Percentiles rank a stretch among this genome's conserved stretches.
These are phyloP conservation scores for Talaromyces liani DNA, from an alignment of 495 filamentous ascomycete species.

Conservation along the genomic window DNA sequence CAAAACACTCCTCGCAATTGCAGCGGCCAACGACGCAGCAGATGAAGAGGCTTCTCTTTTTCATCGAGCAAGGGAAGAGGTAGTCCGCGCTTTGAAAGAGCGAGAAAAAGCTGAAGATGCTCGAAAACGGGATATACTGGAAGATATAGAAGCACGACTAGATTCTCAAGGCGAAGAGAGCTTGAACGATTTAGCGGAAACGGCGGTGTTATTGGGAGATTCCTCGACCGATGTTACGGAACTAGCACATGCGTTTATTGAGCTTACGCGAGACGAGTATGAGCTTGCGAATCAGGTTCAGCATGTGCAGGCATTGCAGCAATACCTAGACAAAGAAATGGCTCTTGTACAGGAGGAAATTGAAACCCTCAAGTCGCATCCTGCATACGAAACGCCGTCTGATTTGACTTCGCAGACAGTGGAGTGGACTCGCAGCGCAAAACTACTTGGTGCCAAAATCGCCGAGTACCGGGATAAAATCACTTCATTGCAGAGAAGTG, in stretches of 20 bases:
- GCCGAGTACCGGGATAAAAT: slow-evolving; percentile 49
- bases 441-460: slow-evolving; percentile 49
- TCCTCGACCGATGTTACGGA: slow-evolving; percentile 26
- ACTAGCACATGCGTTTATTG: slow-evolving; percentile 32
- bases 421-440: slow-evolving; percentile 55
- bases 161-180: slow-evolving; percentile 26
- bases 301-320: slow-evolving; percentile 51
- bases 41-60: slow-evolving; percentile 65
- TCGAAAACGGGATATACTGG: slow-evolving; percentile 29
- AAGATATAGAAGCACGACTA: slow-evolving; percentile 32
- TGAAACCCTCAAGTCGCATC: slow-evolving; percentile 31
- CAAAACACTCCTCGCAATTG: slow-evolving; percentile 65
- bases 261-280: slow-evolving; percentile 36
- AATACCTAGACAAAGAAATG: slow-evolving; percentile 36
- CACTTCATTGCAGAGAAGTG: slow-evolving; percentile 28
- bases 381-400: slow-evolving; percentile 40
- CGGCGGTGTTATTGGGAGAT: slow-evolving; percentile 25
- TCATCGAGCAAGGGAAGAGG: slow-evolving; percentile 33
- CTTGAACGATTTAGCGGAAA: slow-evolving; percentile 35
- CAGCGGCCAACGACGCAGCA: slow-evolving; percentile 69
- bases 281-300: slow-evolving; percentile 32
- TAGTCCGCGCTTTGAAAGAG: slow-evolving; percentile 25
- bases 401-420: slow-evolving; percentile 51
- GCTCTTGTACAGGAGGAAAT: slow-evolving; percentile 27
- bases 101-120: slow-evolving; percentile 24